A percentile compares a stretch with the other conserved stretches of the same genome.
Conservation (phyloP, 2,329 filamentous ascomycete genomes). For the Hypoxylon sp. region DNA sequence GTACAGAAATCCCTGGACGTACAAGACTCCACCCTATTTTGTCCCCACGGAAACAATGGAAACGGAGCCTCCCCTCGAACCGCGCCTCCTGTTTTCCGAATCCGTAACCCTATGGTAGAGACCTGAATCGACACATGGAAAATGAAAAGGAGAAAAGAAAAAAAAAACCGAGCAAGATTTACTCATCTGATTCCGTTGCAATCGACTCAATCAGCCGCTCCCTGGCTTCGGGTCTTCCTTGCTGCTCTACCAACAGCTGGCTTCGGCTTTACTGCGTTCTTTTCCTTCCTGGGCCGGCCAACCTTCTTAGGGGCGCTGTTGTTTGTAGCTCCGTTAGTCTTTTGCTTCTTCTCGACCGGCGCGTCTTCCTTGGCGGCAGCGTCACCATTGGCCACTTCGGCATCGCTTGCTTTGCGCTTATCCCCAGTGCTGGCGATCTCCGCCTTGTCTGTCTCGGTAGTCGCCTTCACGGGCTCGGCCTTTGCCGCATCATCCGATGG, state of each 20-base stretch:
- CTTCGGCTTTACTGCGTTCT: constrained; percentile 41
- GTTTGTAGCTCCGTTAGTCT: constrained; percentile 51
- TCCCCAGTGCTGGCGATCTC: constrained; percentile 37
- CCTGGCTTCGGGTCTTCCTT: constrained; percentile 57
- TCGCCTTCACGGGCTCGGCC: constrained; percentile 25
- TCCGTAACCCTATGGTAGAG: constrained; percentile 13
- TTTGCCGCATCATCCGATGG: constrained; percentile 38
- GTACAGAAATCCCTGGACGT: constrained; percentile 26
- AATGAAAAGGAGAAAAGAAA: constrained; percentile 16
- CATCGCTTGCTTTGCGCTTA: constrained; percentile 47
- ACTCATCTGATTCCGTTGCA: not conserved
- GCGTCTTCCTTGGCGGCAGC: constrained; percentile 39
- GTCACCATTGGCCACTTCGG: constrained; percentile 33
- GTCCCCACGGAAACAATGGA: constrained; percentile 3
- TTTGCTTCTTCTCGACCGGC: constrained; percentile 56
- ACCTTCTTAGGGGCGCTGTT: constrained; percentile 49
- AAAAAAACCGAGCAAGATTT: constrained; percentile 20
- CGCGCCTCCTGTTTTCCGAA: constrained; percentile 22
- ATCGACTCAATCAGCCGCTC: constrained; percentile 36
- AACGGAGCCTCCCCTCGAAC: constrained; percentile 12
- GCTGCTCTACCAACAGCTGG: constrained; percentile 52
- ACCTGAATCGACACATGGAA: constrained; percentile 20
- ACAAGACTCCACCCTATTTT: not conserved
- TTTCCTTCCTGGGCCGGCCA: constrained; percentile 53
- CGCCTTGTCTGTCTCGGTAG: constrained; percentile 43